Base-by-base conservation (phyloP, 805 yeast species). In the Lipomyces kockii region DNA sequence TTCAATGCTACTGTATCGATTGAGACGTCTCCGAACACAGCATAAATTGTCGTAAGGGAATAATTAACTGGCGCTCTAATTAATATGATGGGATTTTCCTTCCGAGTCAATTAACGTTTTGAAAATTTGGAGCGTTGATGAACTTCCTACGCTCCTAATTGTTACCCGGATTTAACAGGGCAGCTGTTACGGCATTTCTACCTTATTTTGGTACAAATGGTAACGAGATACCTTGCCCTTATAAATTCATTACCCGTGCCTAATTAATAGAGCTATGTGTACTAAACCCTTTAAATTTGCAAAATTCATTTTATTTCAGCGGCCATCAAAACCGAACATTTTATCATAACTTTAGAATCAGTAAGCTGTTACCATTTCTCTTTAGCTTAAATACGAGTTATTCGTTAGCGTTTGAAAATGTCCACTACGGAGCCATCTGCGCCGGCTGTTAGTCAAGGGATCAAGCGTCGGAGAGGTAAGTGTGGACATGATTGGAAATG, bases 391-490 rank as follows among this genome's bases (percentile, higher is more conserved):
- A 17, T 43, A 17, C 49, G 22, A n/a, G 22, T n/a, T n/a, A n/a
- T 43, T 43, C 49, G 22, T 3, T 14, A 37, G 43, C 17, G 14
- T 43, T 43, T 43, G n/a, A 17, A 1, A 54, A 54, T 54, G 57
- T 54, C 57, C 34, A 29, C 55, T 25, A 52, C 57, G 34, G 57
- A 54, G 57, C 14, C 57, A 20, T 17, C 57, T 29, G n/a, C 34
- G 20, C 11, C 37, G 22, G n/a, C 49, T n/a, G 25, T 14, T 58
- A 43, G 11, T 22, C 63, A 32, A 8, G 63, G 63, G 27, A 55
- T 46, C 27, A 61, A 61, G 43, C 63, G 63, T 2, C 46, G 63
- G 37, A 49, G 63, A 53, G 63, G 63, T 61, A 17, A 53, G 63
- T 39, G 8, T n/a, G 12, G 22, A 20, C 29, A 25, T 6, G 22